Conservation (phyloP, 805 yeast genomes). For the Sugiyamaella mastotermitis region DNA sequence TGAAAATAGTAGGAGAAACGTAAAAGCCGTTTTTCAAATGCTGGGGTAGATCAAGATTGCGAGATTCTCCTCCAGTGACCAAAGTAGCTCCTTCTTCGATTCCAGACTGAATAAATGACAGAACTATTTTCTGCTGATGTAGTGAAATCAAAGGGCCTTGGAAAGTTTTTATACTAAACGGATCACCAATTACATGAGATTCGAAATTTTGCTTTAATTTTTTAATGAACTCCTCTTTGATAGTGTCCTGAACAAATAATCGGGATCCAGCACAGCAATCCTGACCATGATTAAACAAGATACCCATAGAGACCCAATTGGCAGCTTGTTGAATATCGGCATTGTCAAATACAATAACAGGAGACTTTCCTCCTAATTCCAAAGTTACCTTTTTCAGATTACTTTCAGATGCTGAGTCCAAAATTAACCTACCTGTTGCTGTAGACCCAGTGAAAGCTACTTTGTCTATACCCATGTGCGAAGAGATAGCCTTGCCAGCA, state of each 20-base stretch:
- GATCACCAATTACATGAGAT: slow-evolving; percentile 49
- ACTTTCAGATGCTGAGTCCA: too few species aligned
- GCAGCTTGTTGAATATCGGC: slow-evolving; percentile 87
- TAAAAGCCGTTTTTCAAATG: too few species aligned
- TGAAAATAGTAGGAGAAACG: slow-evolving; percentile 68
- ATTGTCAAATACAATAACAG: slow-evolving; percentile 79
- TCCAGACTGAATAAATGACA: slow-evolving; percentile 69
- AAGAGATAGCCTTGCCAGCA: too few species aligned
- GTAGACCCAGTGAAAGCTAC: slow-evolving; percentile 94
- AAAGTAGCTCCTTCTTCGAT: slow-evolving; percentile 75
- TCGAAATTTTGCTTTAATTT: slow-evolving; percentile 49
- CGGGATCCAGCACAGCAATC: slow-evolving; percentile 93
- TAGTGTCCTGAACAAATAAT: slow-evolving; percentile 72
- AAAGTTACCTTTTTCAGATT: too few species aligned
- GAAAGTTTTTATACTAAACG: slow-evolving; percentile 63
- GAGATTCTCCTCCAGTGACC: slow-evolving; percentile 67
- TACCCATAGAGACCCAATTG: slow-evolving; percentile 65
- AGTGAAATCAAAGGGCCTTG: slow-evolving; percentile 88
- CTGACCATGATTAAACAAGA: slow-evolving; percentile 89
- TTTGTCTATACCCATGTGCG: too few species aligned
- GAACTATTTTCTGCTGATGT: slow-evolving; percentile 65
- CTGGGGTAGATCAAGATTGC: slow-evolving; percentile 30
- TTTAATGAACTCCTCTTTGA: slow-evolving; percentile 60
- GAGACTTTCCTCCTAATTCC: slow-evolving; percentile 94
- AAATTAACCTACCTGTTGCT: slow-evolving; percentile 72